phyloP scores from a whole-genome alignment of 2,329 filamentous ascomycete genomes.

The Scedosporium minutisporum region DNA sequence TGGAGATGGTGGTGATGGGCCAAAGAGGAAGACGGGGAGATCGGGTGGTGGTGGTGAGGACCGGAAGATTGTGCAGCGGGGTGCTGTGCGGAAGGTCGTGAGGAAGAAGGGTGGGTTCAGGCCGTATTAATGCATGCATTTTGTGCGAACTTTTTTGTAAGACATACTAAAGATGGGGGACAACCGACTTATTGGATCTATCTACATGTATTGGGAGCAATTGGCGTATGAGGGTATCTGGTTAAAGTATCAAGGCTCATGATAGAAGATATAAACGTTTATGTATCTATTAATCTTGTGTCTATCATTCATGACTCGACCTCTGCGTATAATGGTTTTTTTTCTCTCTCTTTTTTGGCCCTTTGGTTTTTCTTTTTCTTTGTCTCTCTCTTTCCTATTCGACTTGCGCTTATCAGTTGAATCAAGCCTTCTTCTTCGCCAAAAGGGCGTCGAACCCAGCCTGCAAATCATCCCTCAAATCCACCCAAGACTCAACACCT shows the following conservation, averaged over 20 bases:
- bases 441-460: conserved; percentile 52
- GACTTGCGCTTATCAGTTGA: neutral
- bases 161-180: neutral
- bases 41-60: conserved; percentile 10
- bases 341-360: conserved; percentile 3
- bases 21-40: conserved; percentile 28
- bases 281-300: neutral
- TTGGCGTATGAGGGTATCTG: neutral
- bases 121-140: conserved; percentile 6
- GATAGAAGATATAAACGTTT: neutral
- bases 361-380: neutral
- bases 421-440: conserved; percentile 14
- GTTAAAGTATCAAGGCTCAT: neutral
- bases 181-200: neutral
- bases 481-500: conserved; percentile 79
- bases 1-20: conserved; percentile 8
- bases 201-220: neutral
- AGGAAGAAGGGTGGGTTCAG: conserved; percentile 11
- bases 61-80: conserved; percentile 53
- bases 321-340: neutral
- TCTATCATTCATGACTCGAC: neutral
- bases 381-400: neutral
- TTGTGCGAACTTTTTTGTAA: neutral
- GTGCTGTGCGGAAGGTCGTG: conserved; percentile 45
- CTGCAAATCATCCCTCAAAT: conserved; percentile 67